Evolutionary conservation across 2,329 filamentous ascomycete genomes (phyloP).

Genomic region (Pezicula rhizophila): DNA sequence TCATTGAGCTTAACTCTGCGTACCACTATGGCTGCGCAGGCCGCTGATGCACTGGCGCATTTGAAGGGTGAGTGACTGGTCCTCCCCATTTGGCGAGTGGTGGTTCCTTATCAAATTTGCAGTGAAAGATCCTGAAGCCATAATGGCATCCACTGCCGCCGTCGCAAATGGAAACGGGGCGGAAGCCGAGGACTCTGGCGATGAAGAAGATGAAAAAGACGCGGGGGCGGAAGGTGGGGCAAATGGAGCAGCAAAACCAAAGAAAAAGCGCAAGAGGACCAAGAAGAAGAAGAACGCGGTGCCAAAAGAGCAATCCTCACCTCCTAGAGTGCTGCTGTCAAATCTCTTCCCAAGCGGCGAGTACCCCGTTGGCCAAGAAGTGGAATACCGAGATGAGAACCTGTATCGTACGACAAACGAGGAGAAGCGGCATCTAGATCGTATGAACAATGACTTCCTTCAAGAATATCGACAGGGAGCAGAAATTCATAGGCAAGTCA

Average conservation of each 20-base stretch:
- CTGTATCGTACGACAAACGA: conserved; percentile 73
- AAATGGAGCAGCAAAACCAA: conserved; percentile 46
- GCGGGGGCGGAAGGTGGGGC: conserved; percentile 31
- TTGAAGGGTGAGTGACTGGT: conserved; percentile 73
- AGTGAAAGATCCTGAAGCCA: conserved; percentile 27
- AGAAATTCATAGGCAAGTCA: conserved; percentile 85
- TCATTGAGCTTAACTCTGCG: conserved; percentile 1
- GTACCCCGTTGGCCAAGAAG: conserved; percentile 74
- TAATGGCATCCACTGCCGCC: conserved; percentile 20
- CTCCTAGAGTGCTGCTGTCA: conserved; percentile 67
- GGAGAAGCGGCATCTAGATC: conserved; percentile 78
- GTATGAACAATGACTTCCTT: conserved; percentile 73
- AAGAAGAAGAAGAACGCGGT: conserved; percentile 67
- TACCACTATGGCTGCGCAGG: conserved; percentile 22
- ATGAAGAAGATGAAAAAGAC: conserved; percentile 40
- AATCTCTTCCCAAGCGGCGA: conserved; percentile 65
- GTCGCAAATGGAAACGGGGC: conserved; percentile 16
- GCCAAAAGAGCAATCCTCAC: conserved; percentile 68
- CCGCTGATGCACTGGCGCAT: conserved; percentile 86
- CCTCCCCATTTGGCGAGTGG: conserved; percentile 1
- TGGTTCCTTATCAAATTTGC: conserved; percentile 2
- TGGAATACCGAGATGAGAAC: conserved; percentile 74
- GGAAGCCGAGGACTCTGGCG: conserved; percentile 42
- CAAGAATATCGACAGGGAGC: conserved; percentile 76
- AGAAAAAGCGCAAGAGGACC: conserved; percentile 66